Percentiles rank a stretch among this genome's conserved stretches.
Evolutionary conservation across 2,329 filamentous ascomycete genomes (phyloP).

Genomic region (Chaetomiaceae sp.): DNA sequence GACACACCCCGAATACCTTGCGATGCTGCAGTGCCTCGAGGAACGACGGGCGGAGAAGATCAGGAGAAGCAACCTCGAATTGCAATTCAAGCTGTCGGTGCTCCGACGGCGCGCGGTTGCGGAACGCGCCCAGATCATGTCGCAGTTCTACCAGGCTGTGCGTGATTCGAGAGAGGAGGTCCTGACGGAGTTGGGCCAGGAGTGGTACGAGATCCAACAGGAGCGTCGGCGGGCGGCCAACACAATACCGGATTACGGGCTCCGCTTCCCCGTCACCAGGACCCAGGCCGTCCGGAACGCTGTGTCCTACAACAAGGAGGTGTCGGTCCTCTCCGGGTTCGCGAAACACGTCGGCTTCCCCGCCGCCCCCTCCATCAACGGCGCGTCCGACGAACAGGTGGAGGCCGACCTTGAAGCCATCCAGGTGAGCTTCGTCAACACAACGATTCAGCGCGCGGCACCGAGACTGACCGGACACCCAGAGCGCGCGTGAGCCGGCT

Average conservation of each 20-base stretch:
- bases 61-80: constrained; percentile 65
- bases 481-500: constrained; percentile 31
- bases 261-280: constrained; percentile 71
- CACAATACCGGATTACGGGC: constrained; percentile 72
- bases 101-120: constrained; percentile 71
- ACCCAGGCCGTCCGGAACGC: constrained; percentile 77
- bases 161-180: constrained; percentile 76
- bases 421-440: constrained; percentile 55
- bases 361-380: constrained; percentile 77
- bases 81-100: constrained; percentile 66
- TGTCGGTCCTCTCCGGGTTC: constrained; percentile 81
- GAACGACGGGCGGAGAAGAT: constrained; percentile 76
- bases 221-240: constrained; percentile 66
- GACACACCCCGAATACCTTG: constrained; percentile 87
- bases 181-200: constrained; percentile 73
- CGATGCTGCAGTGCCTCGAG: constrained; percentile 83
- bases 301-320: constrained; percentile 88
- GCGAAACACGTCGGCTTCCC: constrained; percentile 96
- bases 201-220: constrained; percentile 89
- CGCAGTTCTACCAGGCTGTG: constrained; percentile 82
- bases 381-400: constrained; percentile 65
- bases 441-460: background rate
- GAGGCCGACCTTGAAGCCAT: constrained; percentile 87
- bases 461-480: constrained; percentile 18
- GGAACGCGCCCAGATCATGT: constrained; percentile 77